phyloP scores from a whole-genome alignment of 2,329 filamentous ascomycete genomes.

The Canariomyces notabilis region DNA sequence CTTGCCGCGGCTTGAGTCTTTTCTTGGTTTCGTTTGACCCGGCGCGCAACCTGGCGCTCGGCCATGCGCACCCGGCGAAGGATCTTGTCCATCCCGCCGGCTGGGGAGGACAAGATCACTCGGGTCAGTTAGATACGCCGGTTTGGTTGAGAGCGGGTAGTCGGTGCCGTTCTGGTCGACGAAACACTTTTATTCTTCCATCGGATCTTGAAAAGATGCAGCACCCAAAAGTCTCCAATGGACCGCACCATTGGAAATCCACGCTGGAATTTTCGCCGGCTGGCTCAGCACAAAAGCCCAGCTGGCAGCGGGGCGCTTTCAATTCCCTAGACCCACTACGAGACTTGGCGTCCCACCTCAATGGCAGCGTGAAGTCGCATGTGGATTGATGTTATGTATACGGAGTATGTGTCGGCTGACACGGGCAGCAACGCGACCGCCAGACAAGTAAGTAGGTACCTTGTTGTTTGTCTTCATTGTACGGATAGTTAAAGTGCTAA shows the following conservation, averaged over 20 bases:
- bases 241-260: slow-evolving; percentile 1
- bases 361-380: no score
- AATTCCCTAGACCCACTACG: no score
- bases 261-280: slow-evolving; percentile 13
- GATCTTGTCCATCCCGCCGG: slow-evolving; percentile 62
- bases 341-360: no score
- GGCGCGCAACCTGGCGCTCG: slow-evolving; percentile 56
- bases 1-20: slow-evolving; percentile 28
- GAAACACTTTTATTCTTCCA: background rate
- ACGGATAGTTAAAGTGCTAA: no score
- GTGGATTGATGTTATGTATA: no score
- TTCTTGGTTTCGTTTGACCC: slow-evolving; percentile 30
- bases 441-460: no score
- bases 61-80: slow-evolving; percentile 61
- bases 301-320: slow-evolving; percentile 8
- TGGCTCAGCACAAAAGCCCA: slow-evolving; percentile 5
- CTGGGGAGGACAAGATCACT: slow-evolving; percentile 6
- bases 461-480: no score
- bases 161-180: slow-evolving; percentile 2
- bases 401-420: background rate
- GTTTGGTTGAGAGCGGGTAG: background rate
- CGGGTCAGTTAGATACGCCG: slow-evolving; percentile 6
- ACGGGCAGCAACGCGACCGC: background rate
- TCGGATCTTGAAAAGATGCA: slow-evolving; percentile 16
- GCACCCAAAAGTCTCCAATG: background rate